Conservation (phyloP, 176 grass and related monocot species). For the Saccharum officinarum region DNA sequence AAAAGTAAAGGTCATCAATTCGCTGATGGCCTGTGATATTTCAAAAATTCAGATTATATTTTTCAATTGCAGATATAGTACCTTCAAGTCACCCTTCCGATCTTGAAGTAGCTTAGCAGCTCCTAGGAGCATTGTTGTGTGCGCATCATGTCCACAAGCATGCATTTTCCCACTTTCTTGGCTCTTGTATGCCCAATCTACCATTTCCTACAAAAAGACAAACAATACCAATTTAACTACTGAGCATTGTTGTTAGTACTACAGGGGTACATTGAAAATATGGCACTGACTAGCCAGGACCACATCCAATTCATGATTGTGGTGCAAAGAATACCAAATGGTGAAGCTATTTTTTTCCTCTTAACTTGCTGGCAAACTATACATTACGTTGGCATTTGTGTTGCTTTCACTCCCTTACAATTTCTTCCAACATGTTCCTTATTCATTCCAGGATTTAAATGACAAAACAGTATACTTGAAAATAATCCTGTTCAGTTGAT, state of each 20-base stretch:
- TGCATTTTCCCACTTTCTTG: slow-evolving; percentile 69
- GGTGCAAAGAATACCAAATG: no score
- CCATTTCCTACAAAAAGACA: slow-evolving; percentile 49
- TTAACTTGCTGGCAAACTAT: no score
- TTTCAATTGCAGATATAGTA: background rate
- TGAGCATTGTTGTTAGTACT: no score
- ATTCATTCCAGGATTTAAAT: no score
- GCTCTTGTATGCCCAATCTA: slow-evolving; percentile 79
- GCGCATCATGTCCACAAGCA: slow-evolving; percentile 78
- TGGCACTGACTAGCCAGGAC: background rate
- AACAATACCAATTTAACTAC: background rate
- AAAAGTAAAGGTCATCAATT: background rate
- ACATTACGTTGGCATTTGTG: no score
- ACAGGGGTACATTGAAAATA: background rate
- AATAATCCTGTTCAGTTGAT: no score
- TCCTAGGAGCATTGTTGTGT: slow-evolving; percentile 74
- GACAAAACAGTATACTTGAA: no score
- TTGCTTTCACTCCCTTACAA: no score
- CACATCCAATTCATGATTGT: background rate
- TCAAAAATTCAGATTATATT: background rate
- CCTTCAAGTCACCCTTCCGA: slow-evolving; percentile 57
- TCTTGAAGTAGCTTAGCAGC: slow-evolving; percentile 73
- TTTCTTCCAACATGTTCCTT: no score
- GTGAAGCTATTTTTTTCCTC: no score
- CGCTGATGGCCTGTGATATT: background rate